A percentile compares a stretch with the other conserved stretches of the same genome.
phyloP scores from a whole-genome alignment of 2,329 filamentous ascomycete species.

The Scedosporium apiospermum region DNA sequence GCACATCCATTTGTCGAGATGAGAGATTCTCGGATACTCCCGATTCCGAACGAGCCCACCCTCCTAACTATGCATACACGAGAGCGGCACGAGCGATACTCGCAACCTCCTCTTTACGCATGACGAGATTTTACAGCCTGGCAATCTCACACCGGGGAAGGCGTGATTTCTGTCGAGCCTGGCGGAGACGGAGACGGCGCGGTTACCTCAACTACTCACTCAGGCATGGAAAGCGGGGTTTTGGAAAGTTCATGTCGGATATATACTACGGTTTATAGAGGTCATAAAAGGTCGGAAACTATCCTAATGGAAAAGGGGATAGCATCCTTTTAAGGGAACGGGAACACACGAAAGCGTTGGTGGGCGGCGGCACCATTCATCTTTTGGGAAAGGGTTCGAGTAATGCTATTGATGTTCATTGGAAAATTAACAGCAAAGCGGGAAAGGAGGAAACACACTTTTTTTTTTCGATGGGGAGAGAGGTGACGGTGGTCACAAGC shows the following conservation, averaged over 20 bases:
- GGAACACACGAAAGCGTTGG: background rate
- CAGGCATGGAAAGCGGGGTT: background rate
- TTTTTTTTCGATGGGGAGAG: background rate
- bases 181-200: no score
- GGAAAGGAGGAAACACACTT: background rate
- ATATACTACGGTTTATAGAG: background rate
- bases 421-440: background rate
- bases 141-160: no score
- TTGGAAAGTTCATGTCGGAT: no score
- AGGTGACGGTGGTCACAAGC: background rate
- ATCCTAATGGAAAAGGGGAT: conserved; percentile 1
- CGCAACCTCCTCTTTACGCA: background rate
- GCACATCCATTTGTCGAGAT: background rate
- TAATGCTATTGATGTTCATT: background rate
- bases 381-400: background rate
- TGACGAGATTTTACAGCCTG: no score
- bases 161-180: no score
- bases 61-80: background rate
- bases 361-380: conserved; percentile 1
- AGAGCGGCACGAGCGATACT: background rate
- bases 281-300: background rate
- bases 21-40: background rate
- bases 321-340: background rate
- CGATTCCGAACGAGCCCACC: no score
- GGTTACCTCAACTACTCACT: no score